A percentile compares a stretch with the other conserved stretches of the same genome.
Evolutionary conservation across 192 early-diverging fungal species (phyloP).

Genomic region (Coemansia sp.): DNA sequence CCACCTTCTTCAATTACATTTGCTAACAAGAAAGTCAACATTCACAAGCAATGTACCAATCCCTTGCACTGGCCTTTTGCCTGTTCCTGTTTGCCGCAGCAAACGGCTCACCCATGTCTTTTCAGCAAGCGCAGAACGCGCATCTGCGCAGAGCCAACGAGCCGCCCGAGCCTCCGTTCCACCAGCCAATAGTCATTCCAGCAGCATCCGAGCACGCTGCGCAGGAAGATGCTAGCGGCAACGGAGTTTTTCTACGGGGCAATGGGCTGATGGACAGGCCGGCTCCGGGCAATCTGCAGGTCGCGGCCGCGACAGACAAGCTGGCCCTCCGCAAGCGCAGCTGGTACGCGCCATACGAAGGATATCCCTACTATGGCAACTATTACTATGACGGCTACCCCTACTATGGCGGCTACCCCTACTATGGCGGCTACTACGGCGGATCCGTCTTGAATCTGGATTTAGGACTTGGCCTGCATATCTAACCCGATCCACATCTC

Average conservation of each 20-base stretch:
- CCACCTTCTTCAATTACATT: too few relatives aligned
- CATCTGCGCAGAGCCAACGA: background rate
- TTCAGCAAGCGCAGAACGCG: background rate
- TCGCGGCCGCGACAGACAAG: background rate
- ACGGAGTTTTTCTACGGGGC: background rate
- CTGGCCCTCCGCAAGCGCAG: background rate
- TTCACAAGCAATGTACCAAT: background rate
- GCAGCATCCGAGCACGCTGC: background rate
- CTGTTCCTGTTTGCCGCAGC: background rate
- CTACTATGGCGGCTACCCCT: slow-evolving; percentile 2
- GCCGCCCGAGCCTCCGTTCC: background rate
- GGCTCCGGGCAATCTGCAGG: background rate
- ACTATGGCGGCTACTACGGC: background rate
- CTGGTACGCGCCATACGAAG: background rate
- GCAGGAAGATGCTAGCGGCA: background rate
- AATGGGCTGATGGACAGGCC: background rate
- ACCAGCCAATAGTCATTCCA: slow-evolving; percentile 1
- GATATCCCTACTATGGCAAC: background rate
- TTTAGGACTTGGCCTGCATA: slow-evolving; percentile 2
- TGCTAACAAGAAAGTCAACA: too few relatives aligned
- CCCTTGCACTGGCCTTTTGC: background rate
- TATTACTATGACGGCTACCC: background rate
- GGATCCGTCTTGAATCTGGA: background rate
- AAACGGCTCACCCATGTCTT: background rate
- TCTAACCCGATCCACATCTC: background rate